Conservation (phyloP, 345 rosid genomes). For the Camelina neglecta region DNA sequence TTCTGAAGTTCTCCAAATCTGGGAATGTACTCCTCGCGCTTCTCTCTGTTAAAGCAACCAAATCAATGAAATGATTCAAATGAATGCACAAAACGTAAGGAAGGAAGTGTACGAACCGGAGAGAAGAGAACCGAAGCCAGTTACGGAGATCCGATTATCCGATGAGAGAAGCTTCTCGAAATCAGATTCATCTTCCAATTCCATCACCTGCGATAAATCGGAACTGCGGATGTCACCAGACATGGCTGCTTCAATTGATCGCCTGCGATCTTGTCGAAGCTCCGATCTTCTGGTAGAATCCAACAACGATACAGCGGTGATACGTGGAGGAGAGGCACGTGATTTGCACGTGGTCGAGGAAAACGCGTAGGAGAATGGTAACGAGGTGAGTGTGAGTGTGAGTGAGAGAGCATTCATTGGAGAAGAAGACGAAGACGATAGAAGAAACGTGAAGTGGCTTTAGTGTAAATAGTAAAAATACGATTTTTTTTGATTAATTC, state of each 20-base stretch:
- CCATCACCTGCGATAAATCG: constrained; percentile 38
- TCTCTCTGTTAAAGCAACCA: constrained; percentile 51
- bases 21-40: constrained; percentile 95
- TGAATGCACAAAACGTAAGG: not conserved
- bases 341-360: not conserved
- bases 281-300: not conserved
- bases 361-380: constrained; percentile 23
- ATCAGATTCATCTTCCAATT: constrained; percentile 65
- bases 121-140: constrained; percentile 97
- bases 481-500: not conserved
- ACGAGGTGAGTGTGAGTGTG: constrained; percentile 28
- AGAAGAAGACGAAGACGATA: constrained; percentile 6
- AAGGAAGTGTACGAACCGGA: constrained; percentile 57
- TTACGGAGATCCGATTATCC: constrained; percentile 72
- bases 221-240: constrained; percentile 35
- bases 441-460: not conserved
- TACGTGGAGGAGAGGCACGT: constrained; percentile 31
- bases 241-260: constrained; percentile 29
- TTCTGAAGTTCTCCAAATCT: constrained; percentile 73
- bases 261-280: constrained; percentile 33
- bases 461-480: not conserved
- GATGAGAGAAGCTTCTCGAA: constrained; percentile 59
- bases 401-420: constrained; percentile 34
- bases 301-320: not conserved
- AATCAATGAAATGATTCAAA: constrained; percentile 8